These are phyloP conservation scores for Kluyveromyces siamensis DNA, from an alignment of 805 yeast genomes.

Conservation along the genomic window DNA sequence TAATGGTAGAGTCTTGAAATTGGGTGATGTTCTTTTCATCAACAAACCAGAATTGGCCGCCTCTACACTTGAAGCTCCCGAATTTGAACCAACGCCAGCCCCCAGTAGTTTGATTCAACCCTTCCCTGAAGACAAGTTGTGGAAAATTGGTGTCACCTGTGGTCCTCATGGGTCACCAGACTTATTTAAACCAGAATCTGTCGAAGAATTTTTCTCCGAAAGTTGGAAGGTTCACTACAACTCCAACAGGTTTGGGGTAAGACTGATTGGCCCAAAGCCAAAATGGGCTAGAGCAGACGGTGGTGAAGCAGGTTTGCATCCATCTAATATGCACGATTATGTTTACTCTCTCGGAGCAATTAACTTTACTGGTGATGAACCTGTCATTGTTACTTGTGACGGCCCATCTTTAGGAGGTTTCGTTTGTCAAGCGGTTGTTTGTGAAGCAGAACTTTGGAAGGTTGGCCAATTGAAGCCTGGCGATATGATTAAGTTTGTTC, in stretches of 20 bases:
- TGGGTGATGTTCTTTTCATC: conserved; percentile 85
- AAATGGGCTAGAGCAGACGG: conserved; percentile 95
- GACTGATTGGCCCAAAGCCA: conserved; percentile 93
- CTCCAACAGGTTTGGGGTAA: conserved; percentile 93
- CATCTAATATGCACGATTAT: conserved; percentile 97
- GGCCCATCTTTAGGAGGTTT: conserved; percentile 98
- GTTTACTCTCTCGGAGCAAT: conserved; percentile 95
- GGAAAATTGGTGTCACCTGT: conserved; percentile 89
- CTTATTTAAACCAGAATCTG: conserved; percentile 70
- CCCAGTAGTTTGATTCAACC: conserved; percentile 38
- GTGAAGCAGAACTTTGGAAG: conserved; percentile 96
- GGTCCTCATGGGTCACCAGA: conserved; percentile 99
- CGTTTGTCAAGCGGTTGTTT: conserved; percentile 93
- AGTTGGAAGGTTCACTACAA: conserved; percentile 96
- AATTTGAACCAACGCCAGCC: conserved; percentile 48
- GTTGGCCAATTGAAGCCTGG: conserved; percentile 97
- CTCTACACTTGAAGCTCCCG: conserved; percentile 66
- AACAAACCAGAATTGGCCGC: conserved; percentile 67
- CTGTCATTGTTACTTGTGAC: conserved; percentile 92
- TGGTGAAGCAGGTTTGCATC: conserved; percentile 97
- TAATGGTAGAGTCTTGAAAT: conserved; percentile 84
- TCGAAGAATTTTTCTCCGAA: conserved; percentile 62
- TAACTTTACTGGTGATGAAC: conserved; percentile 98
- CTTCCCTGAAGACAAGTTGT: conserved; percentile 30
- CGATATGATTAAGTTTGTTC: conserved; percentile 71